Evolutionary conservation across 2,329 filamentous ascomycete species (phyloP).

Genomic region (Sclerotinia glacialis): DNA sequence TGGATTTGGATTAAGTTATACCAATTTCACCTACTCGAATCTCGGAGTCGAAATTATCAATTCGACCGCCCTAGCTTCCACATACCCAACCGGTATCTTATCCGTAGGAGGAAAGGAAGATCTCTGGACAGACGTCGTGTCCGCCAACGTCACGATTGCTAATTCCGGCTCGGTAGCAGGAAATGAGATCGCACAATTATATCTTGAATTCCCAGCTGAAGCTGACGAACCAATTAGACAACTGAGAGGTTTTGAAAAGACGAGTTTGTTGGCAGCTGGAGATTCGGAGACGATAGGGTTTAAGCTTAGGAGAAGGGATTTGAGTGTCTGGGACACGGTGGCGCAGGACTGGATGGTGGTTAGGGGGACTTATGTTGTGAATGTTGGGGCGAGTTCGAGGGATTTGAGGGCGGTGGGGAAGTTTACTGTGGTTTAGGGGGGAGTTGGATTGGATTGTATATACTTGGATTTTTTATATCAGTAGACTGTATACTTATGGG

Average conservation of each 20-base stretch:
- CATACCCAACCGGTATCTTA: slow-evolving; percentile 58
- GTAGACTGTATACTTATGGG: neutral
- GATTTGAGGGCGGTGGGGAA: neutral
- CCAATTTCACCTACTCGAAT: slow-evolving; percentile 69
- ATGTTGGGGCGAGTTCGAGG: slow-evolving; percentile 8
- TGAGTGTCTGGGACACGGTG: slow-evolving; percentile 3
- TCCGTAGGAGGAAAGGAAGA: slow-evolving; percentile 52
- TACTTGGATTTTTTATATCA: no score
- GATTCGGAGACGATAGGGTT: slow-evolving; percentile 58
- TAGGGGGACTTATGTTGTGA: neutral
- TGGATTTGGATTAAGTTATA: slow-evolving; percentile 75
- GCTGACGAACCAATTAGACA: slow-evolving; percentile 23
- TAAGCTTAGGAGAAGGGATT: slow-evolving; percentile 53
- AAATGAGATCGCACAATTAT: slow-evolving; percentile 54
- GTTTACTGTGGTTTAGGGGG: neutral
- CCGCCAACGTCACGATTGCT: slow-evolving; percentile 49
- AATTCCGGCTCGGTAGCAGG: slow-evolving; percentile 53
- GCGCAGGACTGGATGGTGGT: slow-evolving; percentile 10
- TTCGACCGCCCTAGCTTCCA: slow-evolving; percentile 31
- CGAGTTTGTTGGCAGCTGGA: neutral
- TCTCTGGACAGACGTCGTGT: slow-evolving; percentile 53
- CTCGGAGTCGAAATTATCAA: slow-evolving; percentile 45
- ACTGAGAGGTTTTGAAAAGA: slow-evolving; percentile 26
- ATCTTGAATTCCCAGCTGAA: slow-evolving; percentile 33
- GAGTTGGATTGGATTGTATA: neutral